Conservation (phyloP, 2,329 filamentous ascomycete species). For the Penicillium occitanis region DNA sequence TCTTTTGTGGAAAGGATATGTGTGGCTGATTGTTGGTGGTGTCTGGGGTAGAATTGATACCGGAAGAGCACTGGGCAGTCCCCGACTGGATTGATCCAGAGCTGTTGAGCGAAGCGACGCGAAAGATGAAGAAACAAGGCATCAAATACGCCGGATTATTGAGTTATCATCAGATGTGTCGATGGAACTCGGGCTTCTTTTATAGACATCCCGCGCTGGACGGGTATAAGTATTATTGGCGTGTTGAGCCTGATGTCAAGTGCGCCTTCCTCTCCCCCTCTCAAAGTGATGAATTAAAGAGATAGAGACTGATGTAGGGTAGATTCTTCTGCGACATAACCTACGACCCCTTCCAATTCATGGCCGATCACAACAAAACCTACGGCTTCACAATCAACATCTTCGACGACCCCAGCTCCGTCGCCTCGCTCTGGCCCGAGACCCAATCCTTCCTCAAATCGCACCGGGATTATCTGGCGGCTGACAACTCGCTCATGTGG, state of each 20-base stretch:
- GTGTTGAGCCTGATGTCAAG: slow-evolving; percentile 96
- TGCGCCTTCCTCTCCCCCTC: slow-evolving; percentile 40
- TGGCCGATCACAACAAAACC: slow-evolving; percentile 97
- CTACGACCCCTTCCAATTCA: slow-evolving; percentile 97
- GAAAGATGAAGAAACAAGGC: slow-evolving; percentile 75
- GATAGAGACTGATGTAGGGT: background rate
- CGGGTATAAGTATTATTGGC: slow-evolving; percentile 90
- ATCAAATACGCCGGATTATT: slow-evolving; percentile 87
- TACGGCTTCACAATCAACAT: slow-evolving; percentile 98
- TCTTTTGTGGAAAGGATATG: background rate
- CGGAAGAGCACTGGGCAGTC: slow-evolving; percentile 87
- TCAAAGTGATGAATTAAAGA: background rate
- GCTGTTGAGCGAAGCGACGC: slow-evolving; percentile 78
- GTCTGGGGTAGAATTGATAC: slow-evolving; percentile 67
- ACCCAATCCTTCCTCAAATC: slow-evolving; percentile 85
- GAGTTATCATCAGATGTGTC: slow-evolving; percentile 98
- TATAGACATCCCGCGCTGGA: slow-evolving; percentile 89
- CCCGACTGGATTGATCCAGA: slow-evolving; percentile 91
- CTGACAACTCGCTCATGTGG: slow-evolving; percentile 86
- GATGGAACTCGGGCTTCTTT: slow-evolving; percentile 98
- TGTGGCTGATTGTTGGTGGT: background rate
- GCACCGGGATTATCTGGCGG: slow-evolving; percentile 75
- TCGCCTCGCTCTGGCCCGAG: slow-evolving; percentile 88
- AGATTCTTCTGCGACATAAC: slow-evolving; percentile 90
- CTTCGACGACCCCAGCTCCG: slow-evolving; percentile 84